Base-by-base conservation (phyloP, 139 green algal genomes). In the Mesotaenium endlicherianum region DNA sequence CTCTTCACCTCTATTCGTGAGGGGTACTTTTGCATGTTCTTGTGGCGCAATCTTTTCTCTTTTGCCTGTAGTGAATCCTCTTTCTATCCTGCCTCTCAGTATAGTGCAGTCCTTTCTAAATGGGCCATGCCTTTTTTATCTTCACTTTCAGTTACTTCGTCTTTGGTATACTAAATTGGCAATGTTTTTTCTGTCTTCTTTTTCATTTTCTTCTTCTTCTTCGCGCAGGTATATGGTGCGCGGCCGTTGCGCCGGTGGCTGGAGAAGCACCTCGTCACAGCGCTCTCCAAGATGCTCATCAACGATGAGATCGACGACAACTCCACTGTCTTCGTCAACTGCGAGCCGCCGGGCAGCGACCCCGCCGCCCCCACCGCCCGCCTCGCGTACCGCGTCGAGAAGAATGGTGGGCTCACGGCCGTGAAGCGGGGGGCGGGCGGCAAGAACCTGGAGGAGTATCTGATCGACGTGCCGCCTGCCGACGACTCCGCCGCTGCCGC, bases 231-330 rank as follows among this genome's bases (percentile, higher is more conserved):
- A 11, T 89, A 88, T 41, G 84, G 84, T 3, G 84, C 84, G 8
- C 74, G 84, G 3, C 84, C 84, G 30, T 44, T 89, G 16, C 14
- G 84, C 8, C 31, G 84, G 17, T 89, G 47, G 53, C 69, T 89
- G 1, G 84, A 89, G 84, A 77, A 84, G 58, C 70, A 83, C 38
- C 42, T 89, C 26, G 84, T 88, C 20, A 88, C 83, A 2, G 43
- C 79, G 40, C 76, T 88, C 16, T 82, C 71, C 40, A 55, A 40
- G 30, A 81, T 88, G 83, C 68, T 88, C 20, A 71, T 88, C 30
- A 47, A 77, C 14, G 83, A 59, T 6, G 42, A 87, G 49, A 85
- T 88, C 8, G 59, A 81, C 40, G 78, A 88, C 26, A 87, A 86
- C 77, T 82, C 14, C 39, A 74, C 59, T 31, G 78, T 88, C 16